Evolutionary conservation across 192 early-diverging fungal genomes (phyloP).

Genomic region (Podila epigama): DNA sequence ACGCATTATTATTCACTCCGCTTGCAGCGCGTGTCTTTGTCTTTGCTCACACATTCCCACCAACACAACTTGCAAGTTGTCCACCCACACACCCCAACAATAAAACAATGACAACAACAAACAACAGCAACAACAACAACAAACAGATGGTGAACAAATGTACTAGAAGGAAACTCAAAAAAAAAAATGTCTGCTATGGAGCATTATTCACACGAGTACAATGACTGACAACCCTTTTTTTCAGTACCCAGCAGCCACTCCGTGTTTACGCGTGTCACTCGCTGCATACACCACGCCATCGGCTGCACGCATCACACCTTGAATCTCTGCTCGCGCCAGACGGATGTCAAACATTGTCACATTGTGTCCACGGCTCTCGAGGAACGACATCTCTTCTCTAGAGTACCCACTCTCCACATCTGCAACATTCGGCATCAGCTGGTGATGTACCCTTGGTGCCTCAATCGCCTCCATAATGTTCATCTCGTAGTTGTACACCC

Average conservation of each 20-base stretch:
- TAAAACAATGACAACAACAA: too few species aligned
- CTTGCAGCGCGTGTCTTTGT: too few species aligned
- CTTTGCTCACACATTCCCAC: not conserved
- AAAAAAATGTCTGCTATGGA: too few species aligned
- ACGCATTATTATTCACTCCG: too few species aligned
- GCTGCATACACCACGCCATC: conserved; percentile 62
- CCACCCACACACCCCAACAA: not conserved
- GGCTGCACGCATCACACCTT: conserved; percentile 56
- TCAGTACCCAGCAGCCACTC: conserved; percentile 67
- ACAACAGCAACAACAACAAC: not conserved
- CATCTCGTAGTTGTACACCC: conserved; percentile 77
- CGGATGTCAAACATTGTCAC: conserved; percentile 46
- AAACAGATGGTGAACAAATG: not conserved
- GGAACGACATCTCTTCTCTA: conserved; percentile 31
- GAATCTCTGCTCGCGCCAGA: conserved; percentile 56
- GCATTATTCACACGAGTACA: too few species aligned
- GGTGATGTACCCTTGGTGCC: conserved; percentile 85
- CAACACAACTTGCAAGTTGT: not conserved
- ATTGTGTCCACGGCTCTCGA: conserved; percentile 46
- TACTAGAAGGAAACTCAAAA: too few species aligned
- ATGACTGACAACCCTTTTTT: too few species aligned
- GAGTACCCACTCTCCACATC: conserved; percentile 43
- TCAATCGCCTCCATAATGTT: conserved; percentile 74
- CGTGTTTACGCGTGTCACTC: conserved; percentile 71
- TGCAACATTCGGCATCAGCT: conserved; percentile 79